Percentiles rank a stretch among this genome's conserved stretches.
These are phyloP conservation scores for Apostasia ramifera DNA, from an alignment of 106 monocot genomes.

Conservation along the genomic window DNA sequence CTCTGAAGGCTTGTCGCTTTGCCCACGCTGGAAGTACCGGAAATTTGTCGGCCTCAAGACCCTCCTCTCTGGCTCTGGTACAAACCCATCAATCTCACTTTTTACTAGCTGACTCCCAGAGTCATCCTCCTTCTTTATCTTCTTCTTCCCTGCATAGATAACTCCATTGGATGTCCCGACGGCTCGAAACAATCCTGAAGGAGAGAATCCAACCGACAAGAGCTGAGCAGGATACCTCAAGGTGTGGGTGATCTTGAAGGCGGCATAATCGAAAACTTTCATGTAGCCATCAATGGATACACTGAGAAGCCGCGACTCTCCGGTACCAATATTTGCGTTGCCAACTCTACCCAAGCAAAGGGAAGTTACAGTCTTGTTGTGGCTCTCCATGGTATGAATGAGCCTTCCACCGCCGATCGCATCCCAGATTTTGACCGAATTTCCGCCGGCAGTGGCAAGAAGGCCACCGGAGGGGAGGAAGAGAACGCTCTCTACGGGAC, in stretches of 20 bases:
- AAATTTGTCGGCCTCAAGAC: slow-evolving; percentile 27
- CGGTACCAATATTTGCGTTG: slow-evolving; percentile 6
- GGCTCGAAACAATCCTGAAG: slow-evolving; percentile 43
- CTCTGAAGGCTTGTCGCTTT: slow-evolving; percentile 55
- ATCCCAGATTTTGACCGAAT: slow-evolving; percentile 84
- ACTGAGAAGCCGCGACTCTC: slow-evolving; percentile 68
- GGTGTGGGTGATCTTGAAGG: slow-evolving; percentile 78
- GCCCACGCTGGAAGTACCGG: slow-evolving; percentile 70
- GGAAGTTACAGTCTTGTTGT: slow-evolving; percentile 89
- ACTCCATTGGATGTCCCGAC: slow-evolving; percentile 79
- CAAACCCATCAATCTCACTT: slow-evolving; percentile 13
- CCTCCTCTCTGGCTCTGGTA: slow-evolving; percentile 19
- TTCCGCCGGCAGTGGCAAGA: slow-evolving; percentile 79
- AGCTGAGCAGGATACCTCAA: slow-evolving; percentile 73
- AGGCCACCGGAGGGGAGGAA: slow-evolving; percentile 90
- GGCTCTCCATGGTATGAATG: slow-evolving; percentile 74
- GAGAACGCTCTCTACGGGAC: slow-evolving; percentile 61
- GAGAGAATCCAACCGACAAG: slow-evolving; percentile 80
- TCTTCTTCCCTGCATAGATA: slow-evolving; percentile 67
- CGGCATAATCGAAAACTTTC: slow-evolving; percentile 75
- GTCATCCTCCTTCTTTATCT: slow-evolving; percentile 25
- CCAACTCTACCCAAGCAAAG: slow-evolving; percentile 40
- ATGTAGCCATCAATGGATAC: slow-evolving; percentile 91
- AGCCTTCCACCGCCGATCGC: slow-evolving; percentile 70
- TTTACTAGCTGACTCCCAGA: slow-evolving; percentile 3